Base-by-base conservation (phyloP, 768 basidiomycete species). In the Boletus rufocinnamomeus region DNA sequence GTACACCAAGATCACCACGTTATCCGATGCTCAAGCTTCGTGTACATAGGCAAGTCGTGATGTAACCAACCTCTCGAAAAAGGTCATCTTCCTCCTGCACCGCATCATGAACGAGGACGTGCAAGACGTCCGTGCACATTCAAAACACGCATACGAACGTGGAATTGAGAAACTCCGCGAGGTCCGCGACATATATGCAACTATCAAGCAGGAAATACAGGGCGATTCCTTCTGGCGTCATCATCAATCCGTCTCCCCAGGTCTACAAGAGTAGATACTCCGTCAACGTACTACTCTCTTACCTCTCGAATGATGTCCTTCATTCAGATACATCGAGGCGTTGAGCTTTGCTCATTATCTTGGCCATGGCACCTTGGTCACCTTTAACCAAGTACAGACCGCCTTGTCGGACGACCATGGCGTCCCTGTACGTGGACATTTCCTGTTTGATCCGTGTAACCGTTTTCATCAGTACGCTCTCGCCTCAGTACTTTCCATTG, bases 81-180 rank as follows among this genome's bases (percentile, higher is more conserved):
- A 93, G 75, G 79, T 86, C 63, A 98, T 99, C 62, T 98, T 98
- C 70, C 85, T 93, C 41, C 80, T 98, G 5, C 96, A 98, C 68
- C 88, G 94, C 50, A 76, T 87, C 58, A 74, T 81, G 63, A 78
- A 76, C 37, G 81, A 82, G 54, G 76, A 77, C 17, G 69, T 67
- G 19, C 51, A 65, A 52, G 63, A 69, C 2, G 65, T 67, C 38
- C 50, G 46, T n/a, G 57, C 67, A 49, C 62, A 64, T n/a, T 74
- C 77, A 28, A 69, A 71, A 32, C 73, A 69, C 35, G 87, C 87
- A 4, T 84, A 81, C 3, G 66, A 76, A 25, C 75, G 77, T 37
- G 87, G 80, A 4, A 77, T 79, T 44, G 76, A 78, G 51, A 92
- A 89, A 66, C 80, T 95, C 21, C 69, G 74, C 9, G 87, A 92